Evolutionary conservation across 2,329 filamentous ascomycete genomes (phyloP).

Genomic region (Paracamarosporium sp.): DNA sequence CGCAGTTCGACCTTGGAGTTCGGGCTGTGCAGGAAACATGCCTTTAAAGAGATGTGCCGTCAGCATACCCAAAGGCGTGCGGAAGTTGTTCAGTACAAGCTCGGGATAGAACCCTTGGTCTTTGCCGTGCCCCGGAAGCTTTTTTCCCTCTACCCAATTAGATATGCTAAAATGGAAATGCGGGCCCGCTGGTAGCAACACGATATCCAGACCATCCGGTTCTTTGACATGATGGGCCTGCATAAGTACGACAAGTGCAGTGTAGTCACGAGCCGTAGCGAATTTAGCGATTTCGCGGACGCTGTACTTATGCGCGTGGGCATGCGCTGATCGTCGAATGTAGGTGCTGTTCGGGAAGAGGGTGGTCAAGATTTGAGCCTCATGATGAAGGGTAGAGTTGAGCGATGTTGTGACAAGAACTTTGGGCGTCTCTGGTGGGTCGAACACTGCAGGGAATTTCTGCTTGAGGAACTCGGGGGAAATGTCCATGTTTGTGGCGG

Average conservation of each 20-base stretch:
- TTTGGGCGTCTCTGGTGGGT: constrained; percentile 70
- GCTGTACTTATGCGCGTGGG: constrained; percentile 88
- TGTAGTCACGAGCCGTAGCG: constrained; percentile 82
- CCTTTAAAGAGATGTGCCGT: constrained; percentile 83
- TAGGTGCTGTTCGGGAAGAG: constrained; percentile 84
- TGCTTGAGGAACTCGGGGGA: constrained; percentile 66
- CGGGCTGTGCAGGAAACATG: constrained; percentile 80
- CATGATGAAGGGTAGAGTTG: constrained; percentile 84
- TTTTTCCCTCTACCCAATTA: constrained; percentile 89
- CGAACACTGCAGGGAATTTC: constrained; percentile 67
- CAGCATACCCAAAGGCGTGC: constrained; percentile 86
- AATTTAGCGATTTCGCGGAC: constrained; percentile 89
- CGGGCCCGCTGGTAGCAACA: constrained; percentile 83
- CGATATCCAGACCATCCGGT: constrained; percentile 80
- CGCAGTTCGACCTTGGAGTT: constrained; percentile 85
- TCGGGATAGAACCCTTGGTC: constrained; percentile 88
- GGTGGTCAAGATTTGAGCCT: constrained; percentile 78
- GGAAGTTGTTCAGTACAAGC: constrained; percentile 91
- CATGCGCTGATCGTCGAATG: constrained; percentile 83
- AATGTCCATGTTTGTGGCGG: constrained; percentile 65
- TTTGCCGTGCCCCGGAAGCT: constrained; percentile 88
- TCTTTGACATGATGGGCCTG: constrained; percentile 79
- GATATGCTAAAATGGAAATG: constrained; percentile 92
- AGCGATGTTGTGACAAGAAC: constrained; percentile 90
- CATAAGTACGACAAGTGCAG: constrained; percentile 81